Percentiles rank a stretch among this genome's conserved stretches.
Evolutionary conservation across 352 stramenopile species (phyloP).

Genomic region (Phytophthora multivora): DNA sequence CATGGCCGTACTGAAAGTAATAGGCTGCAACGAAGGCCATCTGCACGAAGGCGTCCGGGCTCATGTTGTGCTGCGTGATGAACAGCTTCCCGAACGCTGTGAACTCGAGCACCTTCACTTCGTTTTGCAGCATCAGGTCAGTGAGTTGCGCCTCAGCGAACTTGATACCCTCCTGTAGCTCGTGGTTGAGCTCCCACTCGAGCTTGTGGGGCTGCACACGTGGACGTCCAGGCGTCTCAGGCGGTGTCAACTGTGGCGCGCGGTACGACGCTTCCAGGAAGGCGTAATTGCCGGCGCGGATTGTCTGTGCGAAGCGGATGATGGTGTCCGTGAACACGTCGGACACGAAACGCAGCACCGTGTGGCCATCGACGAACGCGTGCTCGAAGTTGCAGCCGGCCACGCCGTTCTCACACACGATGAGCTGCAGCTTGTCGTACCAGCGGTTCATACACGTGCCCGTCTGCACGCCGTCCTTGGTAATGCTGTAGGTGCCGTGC

Average conservation of each 20-base stretch:
- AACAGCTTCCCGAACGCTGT: slow-evolving; percentile 90
- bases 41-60: slow-evolving; percentile 96
- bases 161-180: slow-evolving; percentile 90
- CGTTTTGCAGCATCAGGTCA: slow-evolving; percentile 93
- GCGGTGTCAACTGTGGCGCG: slow-evolving; percentile 57
- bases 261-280: slow-evolving; percentile 83
- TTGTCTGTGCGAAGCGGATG: slow-evolving; percentile 93
- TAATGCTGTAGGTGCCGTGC: slow-evolving; percentile 92
- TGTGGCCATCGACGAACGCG: slow-evolving; percentile 97
- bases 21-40: slow-evolving; percentile 95
- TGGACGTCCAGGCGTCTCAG: slow-evolving; percentile 40
- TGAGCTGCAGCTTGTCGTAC: slow-evolving; percentile 98
- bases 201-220: slow-evolving; percentile 90
- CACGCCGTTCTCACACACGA: slow-evolving; percentile 94
- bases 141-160: slow-evolving; percentile 93
- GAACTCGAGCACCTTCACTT: slow-evolving; percentile 96
- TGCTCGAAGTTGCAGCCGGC: slow-evolving; percentile 98
- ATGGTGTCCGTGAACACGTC: slow-evolving; percentile 93
- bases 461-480: slow-evolving; percentile 67
- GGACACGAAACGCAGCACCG: slow-evolving; percentile 90
- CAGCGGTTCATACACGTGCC: slow-evolving; percentile 97
- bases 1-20: slow-evolving; percentile 91
- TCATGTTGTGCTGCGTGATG: slow-evolving; percentile 92
- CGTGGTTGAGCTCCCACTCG: slow-evolving; percentile 84
- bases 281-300: slow-evolving; percentile 81